Evolutionary conservation across 129 eudicot species (phyloP), one percentile per base, ranked within the genome.

Genomic region (Dittrichia graveolens): DNA sequence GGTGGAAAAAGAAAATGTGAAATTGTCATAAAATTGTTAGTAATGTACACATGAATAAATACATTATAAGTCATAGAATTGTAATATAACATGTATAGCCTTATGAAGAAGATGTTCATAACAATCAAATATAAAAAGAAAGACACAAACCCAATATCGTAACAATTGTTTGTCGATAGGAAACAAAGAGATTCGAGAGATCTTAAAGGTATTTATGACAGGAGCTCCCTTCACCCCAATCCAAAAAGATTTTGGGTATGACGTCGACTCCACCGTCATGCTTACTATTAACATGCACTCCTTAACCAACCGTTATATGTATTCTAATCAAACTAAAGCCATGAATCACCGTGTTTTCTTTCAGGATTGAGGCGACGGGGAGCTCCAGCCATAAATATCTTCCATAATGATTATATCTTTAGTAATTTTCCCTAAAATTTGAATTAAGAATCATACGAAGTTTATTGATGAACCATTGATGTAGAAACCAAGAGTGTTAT

Each of bases 181-280:
- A 5, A 43, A 5, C 47, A 43, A 43, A 9, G 9, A 43, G 8
- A 9, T 43, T 24, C 47, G 5, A 43, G 7, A 43, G 7, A 43
- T 43, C 44, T 65, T 65, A 45, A 18, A 9, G 38, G 37, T 8
- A 65, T 2, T 13, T 14, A 57, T 11, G 41, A 57, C 2, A 31
- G 15, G 83, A 80, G 83, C 83, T 80, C 83, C 79, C 75, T 80
- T 80, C 83, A 74, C 74, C 67, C 83, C 80, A 80, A 74, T 43
- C 42, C 63, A 67, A 74, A 80, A 58, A 59, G 76, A 75, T 48
- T 4, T 74, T 49, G 66, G 71, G 39, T 65, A 57, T 40, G 31
- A 24, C 31, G 13, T 24, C 75, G 35, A 42, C 83, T 79, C 84
- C 76, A 3, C n/a, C 54, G 65, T 75, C 80, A 81, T 81, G 81